Conservation (phyloP, 2,329 filamentous ascomycete species). For the Alternaria atra region DNA sequence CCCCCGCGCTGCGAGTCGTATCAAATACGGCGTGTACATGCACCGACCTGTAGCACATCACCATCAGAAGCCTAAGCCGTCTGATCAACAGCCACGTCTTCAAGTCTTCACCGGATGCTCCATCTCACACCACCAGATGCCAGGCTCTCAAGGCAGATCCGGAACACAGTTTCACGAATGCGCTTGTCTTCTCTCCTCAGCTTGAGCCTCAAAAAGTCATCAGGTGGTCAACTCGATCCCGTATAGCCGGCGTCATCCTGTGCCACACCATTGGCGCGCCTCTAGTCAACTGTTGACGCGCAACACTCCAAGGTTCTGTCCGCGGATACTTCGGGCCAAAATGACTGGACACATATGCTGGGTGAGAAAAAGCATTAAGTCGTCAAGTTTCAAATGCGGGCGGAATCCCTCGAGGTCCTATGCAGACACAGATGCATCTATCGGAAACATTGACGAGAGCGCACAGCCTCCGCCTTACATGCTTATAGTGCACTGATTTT, state of each 20-base stretch:
- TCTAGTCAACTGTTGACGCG: constrained; percentile 9
- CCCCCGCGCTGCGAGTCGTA: not conserved
- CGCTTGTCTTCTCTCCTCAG: constrained; percentile 13
- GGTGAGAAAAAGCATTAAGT: not conserved
- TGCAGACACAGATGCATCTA: not conserved
- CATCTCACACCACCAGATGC: constrained; percentile 3
- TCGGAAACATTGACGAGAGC: constrained; percentile 5
- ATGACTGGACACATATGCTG: not conserved
- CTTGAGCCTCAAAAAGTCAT: constrained; percentile 23
- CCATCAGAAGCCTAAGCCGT: not conserved
- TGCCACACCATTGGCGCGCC: constrained; percentile 23
- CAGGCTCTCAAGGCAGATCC: constrained; percentile 18
- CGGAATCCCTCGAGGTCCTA: not conserved
- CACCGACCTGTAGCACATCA: constrained; percentile 2
- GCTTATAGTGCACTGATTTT: constrained; percentile 18
- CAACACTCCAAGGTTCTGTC: constrained; percentile 7
- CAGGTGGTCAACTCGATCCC: constrained; percentile 27
- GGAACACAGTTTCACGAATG: not conserved
- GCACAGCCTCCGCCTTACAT: constrained; percentile 19
- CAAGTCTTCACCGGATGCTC: constrained; percentile 19
- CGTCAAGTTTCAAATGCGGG: not conserved
- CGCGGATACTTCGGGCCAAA: not conserved
- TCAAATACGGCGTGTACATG: not conserved
- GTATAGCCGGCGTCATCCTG: constrained; percentile 25
- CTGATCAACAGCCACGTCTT: constrained; percentile 6